Conservation (phyloP, 306 rosid genomes). For the Prinsepia uniflora region DNA sequence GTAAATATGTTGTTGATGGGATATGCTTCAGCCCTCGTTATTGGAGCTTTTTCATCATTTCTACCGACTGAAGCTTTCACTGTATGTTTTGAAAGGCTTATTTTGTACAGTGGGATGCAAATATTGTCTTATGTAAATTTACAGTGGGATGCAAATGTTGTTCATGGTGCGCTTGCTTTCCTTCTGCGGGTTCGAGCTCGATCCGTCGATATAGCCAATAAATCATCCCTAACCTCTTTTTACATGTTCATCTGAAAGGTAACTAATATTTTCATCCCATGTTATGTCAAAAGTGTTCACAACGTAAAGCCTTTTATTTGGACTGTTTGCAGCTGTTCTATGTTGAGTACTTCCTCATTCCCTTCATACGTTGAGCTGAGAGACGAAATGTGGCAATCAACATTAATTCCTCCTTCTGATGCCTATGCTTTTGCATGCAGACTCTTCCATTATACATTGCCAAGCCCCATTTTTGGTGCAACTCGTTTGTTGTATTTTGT, state of each 20-base stretch:
- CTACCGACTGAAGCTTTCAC: slow-evolving; percentile 16
- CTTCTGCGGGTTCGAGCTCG: slow-evolving; percentile 21
- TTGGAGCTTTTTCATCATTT: slow-evolving; percentile 21
- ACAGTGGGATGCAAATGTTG: neutral
- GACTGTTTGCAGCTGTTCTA: slow-evolving; percentile 18
- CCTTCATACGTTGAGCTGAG: slow-evolving; percentile 18
- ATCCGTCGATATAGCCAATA: slow-evolving; percentile 15
- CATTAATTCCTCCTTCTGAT: no score
- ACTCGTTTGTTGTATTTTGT: no score
- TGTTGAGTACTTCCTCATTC: slow-evolving; percentile 25
- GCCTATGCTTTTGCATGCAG: no score
- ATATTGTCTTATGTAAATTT: neutral
- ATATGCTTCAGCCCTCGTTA: slow-evolving; percentile 21
- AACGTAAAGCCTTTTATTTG: neutral
- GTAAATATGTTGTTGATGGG: slow-evolving; percentile 23
- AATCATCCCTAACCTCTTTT: slow-evolving; percentile 20
- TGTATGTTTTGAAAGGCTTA: neutral
- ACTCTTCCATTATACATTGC: no score
- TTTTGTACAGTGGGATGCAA: no score
- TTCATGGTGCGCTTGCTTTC: slow-evolving; percentile 19
- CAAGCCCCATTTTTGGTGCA: no score
- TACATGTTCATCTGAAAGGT: slow-evolving; percentile 31
- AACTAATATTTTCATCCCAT: neutral
- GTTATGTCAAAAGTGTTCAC: no score
- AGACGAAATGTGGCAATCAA: neutral